A percentile compares a stretch with the other conserved stretches of the same genome.
Conservation (phyloP, 805 yeast genomes). For the Candida andamanensis region DNA sequence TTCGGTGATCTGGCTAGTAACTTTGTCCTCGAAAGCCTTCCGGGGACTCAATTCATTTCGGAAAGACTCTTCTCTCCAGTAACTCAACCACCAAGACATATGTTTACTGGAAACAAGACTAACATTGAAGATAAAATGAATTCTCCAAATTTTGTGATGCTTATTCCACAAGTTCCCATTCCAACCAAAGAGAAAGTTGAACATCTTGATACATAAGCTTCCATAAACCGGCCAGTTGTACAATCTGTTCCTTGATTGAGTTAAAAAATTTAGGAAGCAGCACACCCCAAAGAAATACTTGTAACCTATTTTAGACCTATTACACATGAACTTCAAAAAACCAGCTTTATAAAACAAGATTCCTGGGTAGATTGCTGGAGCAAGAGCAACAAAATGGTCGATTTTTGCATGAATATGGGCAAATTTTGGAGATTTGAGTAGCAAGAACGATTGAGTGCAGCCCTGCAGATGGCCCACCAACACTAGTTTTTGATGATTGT, state of each 20-base stretch:
- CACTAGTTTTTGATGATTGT: slow-evolving; percentile 44
- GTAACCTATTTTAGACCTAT: slow-evolving; percentile 39
- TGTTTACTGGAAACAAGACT: slow-evolving; percentile 72
- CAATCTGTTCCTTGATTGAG: slow-evolving; percentile 44
- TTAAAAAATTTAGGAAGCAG: slow-evolving; percentile 75
- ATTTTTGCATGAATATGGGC: slow-evolving; percentile 45
- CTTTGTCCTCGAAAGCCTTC: slow-evolving; percentile 23
- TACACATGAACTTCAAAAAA: slow-evolving; percentile 61
- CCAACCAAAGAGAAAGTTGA: slow-evolving; percentile 87
- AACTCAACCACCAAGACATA: slow-evolving; percentile 88
- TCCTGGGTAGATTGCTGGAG: slow-evolving; percentile 94
- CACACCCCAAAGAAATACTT: slow-evolving; percentile 66
- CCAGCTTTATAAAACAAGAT: slow-evolving; percentile 55
- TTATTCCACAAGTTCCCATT: slow-evolving; percentile 60
- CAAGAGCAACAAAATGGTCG: slow-evolving; percentile 66
- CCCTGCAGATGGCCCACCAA: slow-evolving; percentile 91
- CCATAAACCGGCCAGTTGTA: slow-evolving; percentile 48
- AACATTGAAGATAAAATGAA: slow-evolving; percentile 84
- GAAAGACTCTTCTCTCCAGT: slow-evolving; percentile 35
- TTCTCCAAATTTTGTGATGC: slow-evolving; percentile 58
- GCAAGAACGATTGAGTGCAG: slow-evolving; percentile 76
- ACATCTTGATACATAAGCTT: slow-evolving; percentile 69
- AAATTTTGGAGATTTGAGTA: slow-evolving; percentile 45
- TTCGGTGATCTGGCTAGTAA: slow-evolving; percentile 20
- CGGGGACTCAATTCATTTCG: slow-evolving; percentile 31